Conservation (phyloP, 1,284 basidiomycete species). For the Abortiporus biennis region DNA sequence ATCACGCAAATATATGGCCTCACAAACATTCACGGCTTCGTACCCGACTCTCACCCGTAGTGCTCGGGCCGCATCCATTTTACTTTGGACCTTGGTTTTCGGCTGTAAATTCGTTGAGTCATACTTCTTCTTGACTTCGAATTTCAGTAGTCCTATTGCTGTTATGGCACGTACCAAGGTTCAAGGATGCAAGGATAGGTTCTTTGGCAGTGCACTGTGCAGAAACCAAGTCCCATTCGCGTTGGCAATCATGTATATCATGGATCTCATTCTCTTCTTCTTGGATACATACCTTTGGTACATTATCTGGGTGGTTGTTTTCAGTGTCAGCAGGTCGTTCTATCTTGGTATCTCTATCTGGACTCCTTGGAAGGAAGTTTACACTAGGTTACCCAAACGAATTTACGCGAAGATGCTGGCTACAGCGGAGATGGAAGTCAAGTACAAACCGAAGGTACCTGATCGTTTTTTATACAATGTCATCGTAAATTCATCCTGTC, state of each 20-base stretch:
- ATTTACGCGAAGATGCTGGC: conserved; percentile 95
- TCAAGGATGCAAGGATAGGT: conserved; percentile 78
- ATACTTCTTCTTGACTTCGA: conserved; percentile 93
- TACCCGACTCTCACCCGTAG: conserved; percentile 71
- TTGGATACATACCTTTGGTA: conserved; percentile 98
- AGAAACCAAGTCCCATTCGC: conserved; percentile 88
- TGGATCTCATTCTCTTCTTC: conserved; percentile 95
- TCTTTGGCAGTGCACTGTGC: conserved; percentile 77
- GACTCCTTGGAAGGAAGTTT: conserved; percentile 97
- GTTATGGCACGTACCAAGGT: conserved; percentile 92
- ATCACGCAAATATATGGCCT: conserved; percentile 91
- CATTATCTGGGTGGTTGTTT: conserved; percentile 94
- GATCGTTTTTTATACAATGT: conserved; percentile 12
- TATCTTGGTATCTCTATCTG: conserved; percentile 89
- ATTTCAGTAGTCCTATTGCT: conserved; percentile 86
- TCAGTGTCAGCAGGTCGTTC: conserved; percentile 87
- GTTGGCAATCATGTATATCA: conserved; percentile 92
- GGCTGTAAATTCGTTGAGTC: conserved; percentile 91
- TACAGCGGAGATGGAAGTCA: conserved; percentile 93
- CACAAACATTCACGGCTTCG: conserved; percentile 94
- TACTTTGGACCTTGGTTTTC: conserved; percentile 88
- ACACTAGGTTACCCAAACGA: conserved; percentile 89
- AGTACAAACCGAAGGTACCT: conserved; percentile 95
- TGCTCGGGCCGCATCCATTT: conserved; percentile 73
- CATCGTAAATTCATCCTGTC: neutral